Percentiles rank a stretch among this genome's conserved stretches.
phyloP scores from a whole-genome alignment of 805 yeast genomes.

The Cyberlindnera lachancei region DNA sequence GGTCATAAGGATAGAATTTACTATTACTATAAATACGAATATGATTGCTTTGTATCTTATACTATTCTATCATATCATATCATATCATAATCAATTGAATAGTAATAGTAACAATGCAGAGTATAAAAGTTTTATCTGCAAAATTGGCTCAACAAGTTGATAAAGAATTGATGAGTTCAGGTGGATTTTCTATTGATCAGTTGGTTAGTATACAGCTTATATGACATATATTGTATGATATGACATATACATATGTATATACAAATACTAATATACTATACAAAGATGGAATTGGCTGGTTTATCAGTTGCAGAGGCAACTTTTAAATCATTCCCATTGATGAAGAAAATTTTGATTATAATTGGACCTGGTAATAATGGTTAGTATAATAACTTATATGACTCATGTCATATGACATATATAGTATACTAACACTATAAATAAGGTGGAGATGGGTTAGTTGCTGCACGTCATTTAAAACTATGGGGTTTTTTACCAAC shows the following conservation, averaged over 20 bases:
- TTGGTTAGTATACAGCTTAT: conserved; percentile 32
- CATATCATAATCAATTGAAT: too few relatives aligned
- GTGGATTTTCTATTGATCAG: conserved; percentile 78
- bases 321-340: conserved; percentile 51
- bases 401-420: too few relatives aligned
- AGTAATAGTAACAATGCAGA: conserved; percentile 3
- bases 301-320: conserved; percentile 88
- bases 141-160: conserved; percentile 70
- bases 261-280: too few relatives aligned
- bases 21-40: too few relatives aligned
- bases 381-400: conserved; percentile 1
- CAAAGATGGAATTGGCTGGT: conserved; percentile 90
- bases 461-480: conserved; percentile 85
- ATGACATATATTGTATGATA: too few relatives aligned
- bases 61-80: too few relatives aligned
- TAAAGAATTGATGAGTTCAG: conserved; percentile 77
- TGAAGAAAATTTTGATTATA: conserved; percentile 52
- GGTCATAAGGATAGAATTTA: too few relatives aligned
- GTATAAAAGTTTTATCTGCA: conserved; percentile 35
- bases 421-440: too few relatives aligned
- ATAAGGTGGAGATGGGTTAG: conserved; percentile 92
- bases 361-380: conserved; percentile 94
- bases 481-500: conserved; percentile 73
- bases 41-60: too few relatives aligned
- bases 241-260: too few relatives aligned